phyloP scores from a whole-genome alignment of 2,329 filamentous ascomycete species.

The Diaporthe helianthi region DNA sequence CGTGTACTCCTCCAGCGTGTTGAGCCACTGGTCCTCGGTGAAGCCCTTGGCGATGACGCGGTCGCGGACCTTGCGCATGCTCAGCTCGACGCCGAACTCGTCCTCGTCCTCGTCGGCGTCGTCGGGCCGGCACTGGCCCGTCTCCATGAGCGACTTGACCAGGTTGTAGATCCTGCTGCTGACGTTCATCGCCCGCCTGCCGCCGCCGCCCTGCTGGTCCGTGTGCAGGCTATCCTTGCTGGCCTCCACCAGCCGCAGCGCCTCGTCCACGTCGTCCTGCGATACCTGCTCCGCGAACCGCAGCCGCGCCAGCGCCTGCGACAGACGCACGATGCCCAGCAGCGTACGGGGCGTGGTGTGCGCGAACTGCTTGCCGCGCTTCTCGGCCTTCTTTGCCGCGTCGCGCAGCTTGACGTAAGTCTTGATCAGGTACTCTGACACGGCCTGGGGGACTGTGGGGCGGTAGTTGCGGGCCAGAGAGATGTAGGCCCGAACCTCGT shows the following conservation, averaged over 20 bases:
- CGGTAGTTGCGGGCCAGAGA: constrained; percentile 90
- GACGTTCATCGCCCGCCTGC: constrained; percentile 75
- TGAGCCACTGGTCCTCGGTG: constrained; percentile 89
- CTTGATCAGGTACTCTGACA: constrained; percentile 96
- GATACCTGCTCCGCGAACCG: constrained; percentile 86
- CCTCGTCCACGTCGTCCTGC: constrained; percentile 94
- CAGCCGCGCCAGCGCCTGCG: constrained; percentile 90
- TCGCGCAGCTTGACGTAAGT: constrained; percentile 96
- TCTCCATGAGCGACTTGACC: constrained; percentile 85
- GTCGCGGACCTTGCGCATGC: constrained; percentile 87
- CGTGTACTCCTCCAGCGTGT: constrained; percentile 88
- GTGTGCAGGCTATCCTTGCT: constrained; percentile 89
- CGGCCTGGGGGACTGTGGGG: constrained; percentile 81
- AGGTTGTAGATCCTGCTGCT: constrained; percentile 95
- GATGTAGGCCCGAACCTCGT: constrained; percentile 95
- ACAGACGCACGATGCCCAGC: constrained; percentile 88
- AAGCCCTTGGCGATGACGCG: constrained; percentile 95
- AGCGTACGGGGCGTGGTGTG: constrained; percentile 95
- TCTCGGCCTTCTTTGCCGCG: constrained; percentile 89
- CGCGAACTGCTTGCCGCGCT: constrained; percentile 88
- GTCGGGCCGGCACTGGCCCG: constrained; percentile 82
- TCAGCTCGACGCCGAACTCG: constrained; percentile 71
- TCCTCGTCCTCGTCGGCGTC: constrained; percentile 63
- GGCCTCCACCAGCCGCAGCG: constrained; percentile 87
- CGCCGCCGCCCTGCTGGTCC: constrained; percentile 60